Evolutionary conservation across 208 protist genomes (phyloP).

Genomic region (Crithidia brevicula): DNA sequence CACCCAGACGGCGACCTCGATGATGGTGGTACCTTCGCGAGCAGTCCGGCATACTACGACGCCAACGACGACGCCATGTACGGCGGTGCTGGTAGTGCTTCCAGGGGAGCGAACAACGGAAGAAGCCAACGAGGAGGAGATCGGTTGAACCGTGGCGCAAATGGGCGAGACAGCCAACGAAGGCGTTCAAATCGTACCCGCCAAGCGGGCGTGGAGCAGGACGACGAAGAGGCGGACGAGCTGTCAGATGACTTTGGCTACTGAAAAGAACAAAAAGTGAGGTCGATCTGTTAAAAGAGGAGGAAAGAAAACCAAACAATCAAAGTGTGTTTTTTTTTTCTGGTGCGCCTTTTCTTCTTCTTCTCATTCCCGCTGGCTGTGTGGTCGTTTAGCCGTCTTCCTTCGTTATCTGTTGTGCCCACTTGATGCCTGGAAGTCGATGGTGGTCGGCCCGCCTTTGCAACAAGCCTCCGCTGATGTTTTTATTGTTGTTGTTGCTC

Average conservation of each 20-base stretch:
- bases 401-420: too few species aligned
- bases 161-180: constrained; percentile 13
- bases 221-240: constrained; percentile 39
- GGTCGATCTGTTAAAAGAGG: too few species aligned
- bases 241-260: constrained; percentile 33
- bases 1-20: constrained; percentile 4
- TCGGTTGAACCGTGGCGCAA: constrained; percentile 11
- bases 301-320: too few species aligned
- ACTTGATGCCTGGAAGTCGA: too few species aligned
- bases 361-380: too few species aligned
- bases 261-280: background rate
- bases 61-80: constrained; percentile 25
- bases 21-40: background rate
- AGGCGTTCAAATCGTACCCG: constrained; percentile 17
- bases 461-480: too few species aligned
- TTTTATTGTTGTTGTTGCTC: too few species aligned
- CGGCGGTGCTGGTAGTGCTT: constrained; percentile 9
- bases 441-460: too few species aligned
- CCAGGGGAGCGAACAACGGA: constrained; percentile 4
- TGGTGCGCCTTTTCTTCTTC: too few species aligned
- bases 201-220: constrained; percentile 30
- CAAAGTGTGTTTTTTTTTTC: background rate
- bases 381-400: too few species aligned
- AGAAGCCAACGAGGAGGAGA: constrained; percentile 8
- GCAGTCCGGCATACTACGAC: constrained; percentile 20